phyloP scores from a whole-genome alignment of 306 rosid species.

The Fragaria vesca region DNA sequence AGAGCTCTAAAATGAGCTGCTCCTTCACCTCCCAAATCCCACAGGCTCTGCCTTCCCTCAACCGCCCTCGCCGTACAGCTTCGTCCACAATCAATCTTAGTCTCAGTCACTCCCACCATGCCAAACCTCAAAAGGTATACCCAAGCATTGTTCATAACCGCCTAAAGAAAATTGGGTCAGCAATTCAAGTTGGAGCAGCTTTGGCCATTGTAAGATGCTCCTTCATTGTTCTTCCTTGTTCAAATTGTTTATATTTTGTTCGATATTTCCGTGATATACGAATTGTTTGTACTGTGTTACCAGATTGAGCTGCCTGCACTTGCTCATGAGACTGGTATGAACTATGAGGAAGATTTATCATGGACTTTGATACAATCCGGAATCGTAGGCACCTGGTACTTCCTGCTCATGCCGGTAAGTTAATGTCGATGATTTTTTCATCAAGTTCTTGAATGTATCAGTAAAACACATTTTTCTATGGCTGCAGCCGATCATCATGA shows the following conservation, averaged over 20 bases:
- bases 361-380: constrained; percentile 57
- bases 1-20: constrained; percentile 59
- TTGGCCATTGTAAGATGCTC: constrained; percentile 62
- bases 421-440: neutral
- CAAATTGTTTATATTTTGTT: neutral
- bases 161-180: constrained; percentile 51
- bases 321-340: constrained; percentile 69
- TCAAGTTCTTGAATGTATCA: neutral
- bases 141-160: constrained; percentile 35
- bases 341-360: constrained; percentile 47
- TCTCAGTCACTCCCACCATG: constrained; percentile 25
- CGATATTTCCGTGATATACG: neutral
- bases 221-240: neutral
- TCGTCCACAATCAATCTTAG: constrained; percentile 41
- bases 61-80: constrained; percentile 21
- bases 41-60: constrained; percentile 72
- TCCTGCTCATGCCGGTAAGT: constrained; percentile 70
- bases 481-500: constrained; percentile 77
- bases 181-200: constrained; percentile 62
- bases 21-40: constrained; percentile 60
- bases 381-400: constrained; percentile 60
- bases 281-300: neutral
- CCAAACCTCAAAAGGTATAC: constrained; percentile 29
- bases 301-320: constrained; percentile 70
- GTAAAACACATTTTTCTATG: constrained; percentile 7